A percentile compares a stretch with the other conserved stretches of the same genome.
Conservation (phyloP, 2,329 filamentous ascomycete species). For the Fusarium liriodendri region DNA sequence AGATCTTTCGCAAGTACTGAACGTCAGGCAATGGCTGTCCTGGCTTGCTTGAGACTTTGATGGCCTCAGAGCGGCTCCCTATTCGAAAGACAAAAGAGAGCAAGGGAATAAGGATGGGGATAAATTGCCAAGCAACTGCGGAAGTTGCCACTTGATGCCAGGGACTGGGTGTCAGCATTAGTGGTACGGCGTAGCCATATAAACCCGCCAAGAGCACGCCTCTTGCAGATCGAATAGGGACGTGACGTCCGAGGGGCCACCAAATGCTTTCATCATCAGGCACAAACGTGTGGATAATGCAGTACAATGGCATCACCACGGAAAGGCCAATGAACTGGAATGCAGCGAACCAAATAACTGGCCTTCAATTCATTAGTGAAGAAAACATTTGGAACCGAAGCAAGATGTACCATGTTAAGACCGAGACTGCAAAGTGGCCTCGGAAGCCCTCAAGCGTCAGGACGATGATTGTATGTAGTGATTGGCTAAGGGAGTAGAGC, state of each 20-base stretch:
- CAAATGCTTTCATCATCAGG: slow-evolving; percentile 20
- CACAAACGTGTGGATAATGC: slow-evolving; percentile 14
- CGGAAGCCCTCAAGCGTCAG: not conserved
- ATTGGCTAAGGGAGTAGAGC: not conserved
- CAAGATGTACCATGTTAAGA: not conserved
- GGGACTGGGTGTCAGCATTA: slow-evolving; percentile 10
- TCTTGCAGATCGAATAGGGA: slow-evolving; percentile 6
- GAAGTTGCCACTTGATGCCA: slow-evolving; percentile 5
- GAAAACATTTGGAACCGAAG: not conserved
- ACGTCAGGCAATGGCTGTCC: not conserved
- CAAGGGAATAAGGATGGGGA: slow-evolving; percentile 15
- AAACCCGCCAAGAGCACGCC: not conserved
- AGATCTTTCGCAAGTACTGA: not conserved
- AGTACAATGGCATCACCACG: slow-evolving; percentile 23
- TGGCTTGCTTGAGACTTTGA: no score
- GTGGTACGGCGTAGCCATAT: not conserved
- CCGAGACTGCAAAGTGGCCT: not conserved
- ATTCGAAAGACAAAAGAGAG: not conserved
- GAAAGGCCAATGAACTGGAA: slow-evolving; percentile 11
- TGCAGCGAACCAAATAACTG: slow-evolving; percentile 15
- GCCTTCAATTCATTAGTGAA: not conserved
- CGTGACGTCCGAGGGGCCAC: slow-evolving; percentile 17
- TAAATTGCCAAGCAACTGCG: slow-evolving; percentile 17
- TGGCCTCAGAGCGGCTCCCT: not conserved
- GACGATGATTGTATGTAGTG: slow-evolving; percentile 8